Evolutionary conservation across 495 filamentous ascomycete species (phyloP), one percentile per base, ranked within the genome.

Genomic region (Penicillium waksmanii): DNA sequence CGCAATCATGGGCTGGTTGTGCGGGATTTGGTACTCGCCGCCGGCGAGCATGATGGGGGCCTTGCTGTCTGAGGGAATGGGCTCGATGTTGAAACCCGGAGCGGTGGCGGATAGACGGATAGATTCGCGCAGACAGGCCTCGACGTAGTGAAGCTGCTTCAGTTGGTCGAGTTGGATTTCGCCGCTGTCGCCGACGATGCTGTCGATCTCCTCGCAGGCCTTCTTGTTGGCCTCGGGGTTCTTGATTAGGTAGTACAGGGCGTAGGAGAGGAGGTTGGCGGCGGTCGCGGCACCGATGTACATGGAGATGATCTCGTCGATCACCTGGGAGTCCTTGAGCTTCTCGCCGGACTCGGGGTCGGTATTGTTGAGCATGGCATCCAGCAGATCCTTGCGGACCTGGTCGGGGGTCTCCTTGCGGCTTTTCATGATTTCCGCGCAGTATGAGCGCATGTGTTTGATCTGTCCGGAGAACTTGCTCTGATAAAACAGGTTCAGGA

Each of bases 41-140:
- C 84, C 87, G 2, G 77, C 81, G 5, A 90, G 69, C 9, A 76
- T 53, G 10, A 81, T 69, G 5, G 76, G 76, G 9, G 77, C 79
- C 0, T 84, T 80, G 57, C 84, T 78, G 1, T 56, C 25, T 18
- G 81, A 74, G 5, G 77, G 77, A 25, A 80, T 57, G 3, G 80
- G 72, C 57, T 83, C 78, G 53, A 80, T 78, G 66, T 87, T 87
- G 70, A 90, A 86, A 0, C 78, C 75, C 0, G 87, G 81, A 15
- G 89, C 90, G 3, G 88, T 84, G 3, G 89, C 83, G 23, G 77
- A 80, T 1, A 93, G 73, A 50, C 92, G 85, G 17, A 95, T 73
- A 0, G 90, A 82, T 73, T 96, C 92, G 8, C 88, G 84, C 34
- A 95, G 77, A 54, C 89, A 77, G 27, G 84, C 89, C 34, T 84